Conservation (phyloP, 306 rosid genomes). For the Vigna mungo region DNA sequence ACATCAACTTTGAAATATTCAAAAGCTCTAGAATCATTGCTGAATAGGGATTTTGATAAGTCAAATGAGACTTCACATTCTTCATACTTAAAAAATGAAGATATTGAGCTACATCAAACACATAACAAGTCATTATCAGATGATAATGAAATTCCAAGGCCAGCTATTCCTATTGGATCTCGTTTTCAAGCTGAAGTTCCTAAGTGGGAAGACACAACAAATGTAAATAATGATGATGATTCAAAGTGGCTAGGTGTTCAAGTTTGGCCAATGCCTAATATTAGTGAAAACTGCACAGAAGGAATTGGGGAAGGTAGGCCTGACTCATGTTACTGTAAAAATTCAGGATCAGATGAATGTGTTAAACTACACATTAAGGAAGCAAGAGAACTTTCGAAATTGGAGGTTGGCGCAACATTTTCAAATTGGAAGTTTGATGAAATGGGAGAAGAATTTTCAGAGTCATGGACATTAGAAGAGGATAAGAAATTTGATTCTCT, state of each 20-base stretch:
- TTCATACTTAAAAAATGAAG: slow-evolving; percentile 19
- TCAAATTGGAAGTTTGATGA: slow-evolving; percentile 53
- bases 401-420: slow-evolving; percentile 44
- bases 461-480: slow-evolving; percentile 49
- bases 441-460: slow-evolving; percentile 49
- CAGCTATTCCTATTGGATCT: slow-evolving; percentile 55
- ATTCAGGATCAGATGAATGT: slow-evolving; percentile 46
- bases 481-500: slow-evolving; percentile 40
- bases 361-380: slow-evolving; percentile 38
- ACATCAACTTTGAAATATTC: not conserved
- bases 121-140: not conserved
- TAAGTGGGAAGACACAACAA: slow-evolving; percentile 35
- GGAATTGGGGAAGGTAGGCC: slow-evolving; percentile 41
- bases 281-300: not conserved
- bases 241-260: slow-evolving; percentile 48
- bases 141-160: not conserved
- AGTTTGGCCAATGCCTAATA: slow-evolving; percentile 41
- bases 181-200: slow-evolving; percentile 59
- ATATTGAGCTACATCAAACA: not conserved
- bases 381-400: slow-evolving; percentile 37
- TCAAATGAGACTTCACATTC: not conserved
- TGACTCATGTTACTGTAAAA: slow-evolving; percentile 41
- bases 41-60: slow-evolving; percentile 15
- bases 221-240: slow-evolving; percentile 21
- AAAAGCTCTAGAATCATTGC: slow-evolving; percentile 1